Base-by-base conservation (phyloP, 2,329 filamentous ascomycete species). In the Fusarium miscanthi region DNA sequence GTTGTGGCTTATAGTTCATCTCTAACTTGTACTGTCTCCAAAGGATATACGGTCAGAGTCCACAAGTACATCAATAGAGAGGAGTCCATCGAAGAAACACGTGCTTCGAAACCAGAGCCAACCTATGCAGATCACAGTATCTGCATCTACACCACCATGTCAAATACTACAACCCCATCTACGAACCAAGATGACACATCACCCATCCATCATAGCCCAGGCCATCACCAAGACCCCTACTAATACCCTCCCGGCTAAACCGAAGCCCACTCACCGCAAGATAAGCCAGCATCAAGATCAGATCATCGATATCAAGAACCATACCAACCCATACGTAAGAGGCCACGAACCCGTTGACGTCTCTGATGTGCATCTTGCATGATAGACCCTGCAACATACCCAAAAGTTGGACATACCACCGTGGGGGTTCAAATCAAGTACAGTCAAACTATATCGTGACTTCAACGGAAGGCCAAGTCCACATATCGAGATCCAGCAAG, bases 201-300 rank as follows among this genome's bases (percentile, higher is more conserved):
- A 62, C 41, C 23, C 40, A 46, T 31, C 14, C 37, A 40, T 14
- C 37, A 30, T 25, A 19, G 25, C 4, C 27, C n/a, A 57, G 31
- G 31, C 11, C 38, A 41, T 40, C 12, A 23, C 31, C n/a, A 19
- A 27, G 30, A n/a, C 45, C 63, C 49, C 14, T 38, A 41, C 31
- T 19, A 41, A 45, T 52, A 56, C 30, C 63, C 31, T 62, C 38
- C 41, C 35, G 66, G 33, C 25, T 41, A 63, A 57, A 69, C 21
- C 43, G 30, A 48, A 60, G 42, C 37, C 38, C 53, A 71, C 54
- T 71, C 69, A 72, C 69, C 63, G 63, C 46, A 72, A 72, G 68
- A 69, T 60, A 63, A 59, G 60, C 33, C 38, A 45, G 16, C 38
- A 51, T 41, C 38, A n/a, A 31, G 14, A 72, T 72, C 64, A 65